Conservation (phyloP, 1,284 basidiomycete genomes). For the Leccinum fuscescens region DNA sequence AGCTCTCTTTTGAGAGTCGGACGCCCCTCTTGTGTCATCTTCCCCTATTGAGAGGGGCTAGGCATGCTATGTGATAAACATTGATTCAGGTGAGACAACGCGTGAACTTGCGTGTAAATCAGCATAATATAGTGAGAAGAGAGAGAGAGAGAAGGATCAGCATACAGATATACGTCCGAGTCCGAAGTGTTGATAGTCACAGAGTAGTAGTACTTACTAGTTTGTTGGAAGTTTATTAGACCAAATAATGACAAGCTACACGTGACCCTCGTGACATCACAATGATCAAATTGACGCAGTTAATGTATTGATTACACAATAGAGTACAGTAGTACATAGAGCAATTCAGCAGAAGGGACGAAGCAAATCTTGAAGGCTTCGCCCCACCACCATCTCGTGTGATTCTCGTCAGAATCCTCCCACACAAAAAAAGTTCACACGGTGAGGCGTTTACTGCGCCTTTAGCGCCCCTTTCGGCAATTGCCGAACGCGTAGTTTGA, state of each 20-base stretch:
- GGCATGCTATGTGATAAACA: neutral
- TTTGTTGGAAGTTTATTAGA: neutral
- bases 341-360: no score
- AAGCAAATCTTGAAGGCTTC: no score
- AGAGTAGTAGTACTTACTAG: no score
- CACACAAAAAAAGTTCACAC: no score
- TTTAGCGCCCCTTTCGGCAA: conserved; percentile 24
- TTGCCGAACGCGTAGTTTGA: conserved; percentile 16
- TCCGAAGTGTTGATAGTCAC: neutral
- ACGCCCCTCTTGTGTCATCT: conserved; percentile 11
- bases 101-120: neutral
- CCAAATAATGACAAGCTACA: no score
- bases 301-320: no score
- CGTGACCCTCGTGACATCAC: no score
- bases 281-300: no score
- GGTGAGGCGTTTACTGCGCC: neutral
- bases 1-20: no score
- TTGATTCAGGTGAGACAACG: neutral
- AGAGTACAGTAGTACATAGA: no score
- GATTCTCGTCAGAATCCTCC: no score
- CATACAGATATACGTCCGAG: neutral
- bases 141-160: neutral
- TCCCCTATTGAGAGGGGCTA: conserved; percentile 15
- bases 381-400: no score
- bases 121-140: neutral